Percentiles rank a stretch among this genome's conserved stretches.
These are phyloP conservation scores for Lactarius quietus DNA, from an alignment of 768 basidiomycete genomes.

Conservation along the genomic window DNA sequence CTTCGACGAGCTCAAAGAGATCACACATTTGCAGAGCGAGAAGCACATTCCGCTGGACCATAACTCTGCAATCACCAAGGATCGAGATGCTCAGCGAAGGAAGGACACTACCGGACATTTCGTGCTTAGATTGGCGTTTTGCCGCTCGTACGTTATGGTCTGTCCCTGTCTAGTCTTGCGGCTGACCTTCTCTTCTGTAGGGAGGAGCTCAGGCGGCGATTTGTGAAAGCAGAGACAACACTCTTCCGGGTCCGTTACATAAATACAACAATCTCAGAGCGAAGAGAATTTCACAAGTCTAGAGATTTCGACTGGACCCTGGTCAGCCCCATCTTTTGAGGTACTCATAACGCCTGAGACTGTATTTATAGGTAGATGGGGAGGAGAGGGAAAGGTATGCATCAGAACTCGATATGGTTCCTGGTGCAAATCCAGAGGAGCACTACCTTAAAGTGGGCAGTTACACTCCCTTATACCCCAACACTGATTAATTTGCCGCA, in stretches of 20 bases:
- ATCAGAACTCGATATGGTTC: constrained; percentile 48
- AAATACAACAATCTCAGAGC: constrained; percentile 52
- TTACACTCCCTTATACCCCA: background rate
- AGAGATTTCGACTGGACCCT: constrained; percentile 62
- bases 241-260: constrained; percentile 85
- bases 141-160: constrained; percentile 73
- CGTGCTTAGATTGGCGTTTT: constrained; percentile 91
- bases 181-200: constrained; percentile 38
- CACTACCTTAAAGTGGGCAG: constrained; percentile 71
- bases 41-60: constrained; percentile 74
- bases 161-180: background rate
- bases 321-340: constrained; percentile 37
- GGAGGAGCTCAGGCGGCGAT: constrained; percentile 85
- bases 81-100: constrained; percentile 61
- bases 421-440: constrained; percentile 39
- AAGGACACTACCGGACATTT: constrained; percentile 92
- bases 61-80: constrained; percentile 46
- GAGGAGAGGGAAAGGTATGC: constrained; percentile 51
- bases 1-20: constrained; percentile 69
- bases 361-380: constrained; percentile 46
- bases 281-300: constrained; percentile 59
- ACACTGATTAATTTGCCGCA: constrained; percentile 31
- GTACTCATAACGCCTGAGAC: constrained; percentile 9
- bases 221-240: constrained; percentile 83
- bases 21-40: constrained; percentile 59